These are phyloP conservation scores for Lactarius hengduanensis DNA, from an alignment of 768 basidiomycete species.

Conservation along the genomic window DNA sequence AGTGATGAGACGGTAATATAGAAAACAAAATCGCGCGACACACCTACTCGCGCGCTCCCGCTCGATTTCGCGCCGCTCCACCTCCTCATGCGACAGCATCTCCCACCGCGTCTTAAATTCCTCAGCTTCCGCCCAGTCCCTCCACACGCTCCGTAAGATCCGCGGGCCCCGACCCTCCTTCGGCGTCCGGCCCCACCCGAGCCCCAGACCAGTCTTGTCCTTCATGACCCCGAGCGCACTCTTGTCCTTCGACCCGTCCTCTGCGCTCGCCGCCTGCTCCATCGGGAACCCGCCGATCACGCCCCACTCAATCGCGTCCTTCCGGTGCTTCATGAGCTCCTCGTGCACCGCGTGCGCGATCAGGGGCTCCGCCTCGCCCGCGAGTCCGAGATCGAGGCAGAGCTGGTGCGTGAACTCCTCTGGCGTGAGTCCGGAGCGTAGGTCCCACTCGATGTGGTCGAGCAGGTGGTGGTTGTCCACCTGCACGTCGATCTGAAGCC, in stretches of 20 bases:
- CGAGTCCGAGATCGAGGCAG: slow-evolving; percentile 81
- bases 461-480: slow-evolving; percentile 87
- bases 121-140: slow-evolving; percentile 91
- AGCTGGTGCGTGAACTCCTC: slow-evolving; percentile 79
- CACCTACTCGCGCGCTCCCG: slow-evolving; percentile 78
- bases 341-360: slow-evolving; percentile 94
- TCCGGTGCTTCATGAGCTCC: slow-evolving; percentile 93
- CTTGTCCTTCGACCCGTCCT: slow-evolving; percentile 44
- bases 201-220: slow-evolving; percentile 79
- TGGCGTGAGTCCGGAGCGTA: slow-evolving; percentile 89
- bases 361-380: slow-evolving; percentile 84
- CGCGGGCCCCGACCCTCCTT: slow-evolving; percentile 80
- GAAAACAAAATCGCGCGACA: slow-evolving; percentile 29
- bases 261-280: slow-evolving; percentile 35
- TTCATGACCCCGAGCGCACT: slow-evolving; percentile 59
- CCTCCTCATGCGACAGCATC: slow-evolving; percentile 84
- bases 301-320: slow-evolving; percentile 93
- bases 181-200: slow-evolving; percentile 74
- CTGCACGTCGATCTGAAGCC: slow-evolving; percentile 90
- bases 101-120: slow-evolving; percentile 89
- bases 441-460: slow-evolving; percentile 98
- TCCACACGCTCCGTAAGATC: slow-evolving; percentile 83
- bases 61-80: slow-evolving; percentile 86
- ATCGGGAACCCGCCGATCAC: slow-evolving; percentile 63
- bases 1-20: slow-evolving; percentile 1